These are phyloP conservation scores for Solanum tacnaense DNA, from an alignment of 257 asterid species.

Conservation along the genomic window DNA sequence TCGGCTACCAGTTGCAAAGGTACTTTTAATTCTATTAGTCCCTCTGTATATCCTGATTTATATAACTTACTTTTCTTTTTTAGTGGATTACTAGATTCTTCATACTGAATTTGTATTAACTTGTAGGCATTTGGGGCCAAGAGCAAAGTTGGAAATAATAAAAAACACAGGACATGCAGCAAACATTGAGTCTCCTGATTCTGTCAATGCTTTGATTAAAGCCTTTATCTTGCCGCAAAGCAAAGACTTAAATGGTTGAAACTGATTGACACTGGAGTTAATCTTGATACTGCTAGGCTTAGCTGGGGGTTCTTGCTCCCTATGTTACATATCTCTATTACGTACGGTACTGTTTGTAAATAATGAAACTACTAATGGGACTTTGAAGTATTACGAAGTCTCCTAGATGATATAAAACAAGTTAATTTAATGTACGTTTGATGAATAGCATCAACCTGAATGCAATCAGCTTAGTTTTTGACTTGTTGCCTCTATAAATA, in stretches of 20 bases:
- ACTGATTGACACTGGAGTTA: not conserved
- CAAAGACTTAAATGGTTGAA: not conserved
- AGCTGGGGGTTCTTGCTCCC: not conserved
- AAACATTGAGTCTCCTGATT: constrained; percentile 39
- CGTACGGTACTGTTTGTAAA: not conserved
- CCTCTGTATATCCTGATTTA: too few species aligned
- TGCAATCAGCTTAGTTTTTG: not conserved
- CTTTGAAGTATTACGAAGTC: not conserved
- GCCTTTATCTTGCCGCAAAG: constrained; percentile 16
- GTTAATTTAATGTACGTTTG: not conserved
- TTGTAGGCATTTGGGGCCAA: constrained; percentile 46
- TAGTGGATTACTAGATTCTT: not conserved
- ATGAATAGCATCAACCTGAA: not conserved
- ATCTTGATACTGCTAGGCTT: not conserved
- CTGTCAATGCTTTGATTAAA: constrained; percentile 35
- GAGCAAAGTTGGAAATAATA: constrained; percentile 38
- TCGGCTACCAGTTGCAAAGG: constrained; percentile 49
- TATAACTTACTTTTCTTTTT: not conserved
- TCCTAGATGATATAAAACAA: not conserved
- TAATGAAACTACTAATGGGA: not conserved
- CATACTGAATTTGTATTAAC: not conserved
- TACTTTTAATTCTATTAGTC: not conserved
- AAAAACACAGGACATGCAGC: constrained; percentile 59
- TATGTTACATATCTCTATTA: not conserved
- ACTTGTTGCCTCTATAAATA: not conserved